Evolutionary conservation across 2,329 filamentous ascomycete genomes (phyloP).

Genomic region (Pleurostoma richardsiae): DNA sequence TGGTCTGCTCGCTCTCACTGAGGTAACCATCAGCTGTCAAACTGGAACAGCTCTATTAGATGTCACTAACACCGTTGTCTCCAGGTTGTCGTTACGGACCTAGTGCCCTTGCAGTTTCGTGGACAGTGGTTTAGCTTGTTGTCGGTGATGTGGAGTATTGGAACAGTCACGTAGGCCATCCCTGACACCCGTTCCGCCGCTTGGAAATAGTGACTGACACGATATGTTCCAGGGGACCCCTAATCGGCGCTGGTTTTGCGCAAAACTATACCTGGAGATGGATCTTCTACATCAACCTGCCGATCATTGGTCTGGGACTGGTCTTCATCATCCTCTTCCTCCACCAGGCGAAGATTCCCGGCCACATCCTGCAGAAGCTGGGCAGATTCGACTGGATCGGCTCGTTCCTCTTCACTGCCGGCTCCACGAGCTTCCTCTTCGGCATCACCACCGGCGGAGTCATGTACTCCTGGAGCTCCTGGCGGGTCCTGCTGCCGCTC

Average conservation of each 20-base stretch:
- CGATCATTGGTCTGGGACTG: slow-evolving; percentile 45
- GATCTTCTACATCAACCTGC: slow-evolving; percentile 63
- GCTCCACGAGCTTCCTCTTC: slow-evolving; percentile 54
- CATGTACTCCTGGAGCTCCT: slow-evolving; percentile 59
- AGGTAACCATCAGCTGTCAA: slow-evolving; percentile 11
- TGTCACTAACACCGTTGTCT: neutral
- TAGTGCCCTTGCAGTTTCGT: slow-evolving; percentile 35
- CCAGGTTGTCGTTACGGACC: slow-evolving; percentile 35
- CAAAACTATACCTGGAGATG: slow-evolving; percentile 51
- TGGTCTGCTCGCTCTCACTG: slow-evolving; percentile 40
- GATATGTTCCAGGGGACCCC: slow-evolving; percentile 27
- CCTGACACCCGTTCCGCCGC: too few species aligned
- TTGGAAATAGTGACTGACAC: too few species aligned
- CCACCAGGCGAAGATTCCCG: slow-evolving; percentile 40
- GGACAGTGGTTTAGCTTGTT: slow-evolving; percentile 31
- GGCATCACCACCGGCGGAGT: slow-evolving; percentile 62
- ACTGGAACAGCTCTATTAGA: neutral
- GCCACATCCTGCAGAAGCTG: slow-evolving; percentile 41
- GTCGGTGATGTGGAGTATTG: slow-evolving; percentile 47
- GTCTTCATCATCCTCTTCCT: slow-evolving; percentile 45
- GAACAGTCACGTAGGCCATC: slow-evolving; percentile 32
- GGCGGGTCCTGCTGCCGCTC: slow-evolving; percentile 57
- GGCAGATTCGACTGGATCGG: slow-evolving; percentile 59
- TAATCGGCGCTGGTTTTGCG: slow-evolving; percentile 49
- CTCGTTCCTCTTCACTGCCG: slow-evolving; percentile 53